Percentiles rank a stretch among this genome's conserved stretches.
phyloP scores from a whole-genome alignment of 768 basidiomycete species.

The Russula foetens region DNA sequence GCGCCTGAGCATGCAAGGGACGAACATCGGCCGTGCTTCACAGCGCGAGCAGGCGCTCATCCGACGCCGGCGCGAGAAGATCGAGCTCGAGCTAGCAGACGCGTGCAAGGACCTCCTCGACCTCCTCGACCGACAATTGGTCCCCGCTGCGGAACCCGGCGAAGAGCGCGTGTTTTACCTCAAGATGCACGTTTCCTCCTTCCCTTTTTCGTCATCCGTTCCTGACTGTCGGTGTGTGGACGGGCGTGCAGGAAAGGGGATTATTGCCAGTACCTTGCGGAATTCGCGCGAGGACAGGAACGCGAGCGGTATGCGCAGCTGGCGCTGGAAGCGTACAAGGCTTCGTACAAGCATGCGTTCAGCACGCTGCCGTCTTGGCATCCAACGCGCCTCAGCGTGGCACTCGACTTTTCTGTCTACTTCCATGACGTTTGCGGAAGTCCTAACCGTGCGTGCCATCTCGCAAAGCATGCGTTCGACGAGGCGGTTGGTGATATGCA shows the following conservation, averaged over 20 bases:
- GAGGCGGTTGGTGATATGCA: conserved; percentile 56
- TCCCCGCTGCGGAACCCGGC: conserved; percentile 57
- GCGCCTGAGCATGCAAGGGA: conserved; percentile 67
- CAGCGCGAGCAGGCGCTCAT: conserved; percentile 58
- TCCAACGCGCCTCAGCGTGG: conserved; percentile 81
- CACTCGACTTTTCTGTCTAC: conserved; percentile 91
- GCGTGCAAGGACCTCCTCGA: conserved; percentile 75
- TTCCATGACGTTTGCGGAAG: conserved; percentile 83
- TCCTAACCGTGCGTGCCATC: conserved; percentile 83
- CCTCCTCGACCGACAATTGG: conserved; percentile 51
- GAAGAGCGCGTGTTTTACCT: conserved; percentile 87
- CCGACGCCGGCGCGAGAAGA: conserved; percentile 61
- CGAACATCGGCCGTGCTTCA: conserved; percentile 34
- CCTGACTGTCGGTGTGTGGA: background rate
- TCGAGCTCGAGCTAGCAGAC: conserved; percentile 68
- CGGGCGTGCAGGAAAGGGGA: conserved; percentile 63
- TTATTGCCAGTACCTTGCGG: conserved; percentile 87
- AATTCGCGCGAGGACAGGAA: conserved; percentile 67
- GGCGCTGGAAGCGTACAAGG: conserved; percentile 79
- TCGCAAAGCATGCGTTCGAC: conserved; percentile 97
- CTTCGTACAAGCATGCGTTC: conserved; percentile 75
- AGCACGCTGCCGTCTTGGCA: conserved; percentile 69
- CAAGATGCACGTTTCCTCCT: conserved; percentile 54
- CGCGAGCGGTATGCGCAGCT: conserved; percentile 61
- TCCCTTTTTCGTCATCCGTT: background rate